Conservation (phyloP, 768 basidiomycete genomes). For the Russula sp. region DNA sequence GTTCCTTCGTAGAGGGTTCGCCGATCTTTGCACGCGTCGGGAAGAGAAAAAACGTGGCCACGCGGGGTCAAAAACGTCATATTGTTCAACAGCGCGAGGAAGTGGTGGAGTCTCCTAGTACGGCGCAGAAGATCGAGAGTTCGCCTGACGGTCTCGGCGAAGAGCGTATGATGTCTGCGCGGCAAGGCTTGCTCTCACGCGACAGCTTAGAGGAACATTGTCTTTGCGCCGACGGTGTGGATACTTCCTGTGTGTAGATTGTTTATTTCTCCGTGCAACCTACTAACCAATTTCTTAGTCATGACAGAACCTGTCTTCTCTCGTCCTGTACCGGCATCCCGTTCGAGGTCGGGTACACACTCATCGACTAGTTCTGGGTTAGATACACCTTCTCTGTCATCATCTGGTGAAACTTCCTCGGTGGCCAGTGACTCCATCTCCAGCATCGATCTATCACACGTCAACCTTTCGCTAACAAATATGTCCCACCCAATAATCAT, state of each 20-base stretch:
- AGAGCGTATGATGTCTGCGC: constrained; percentile 65
- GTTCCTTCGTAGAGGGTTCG: constrained; percentile 63
- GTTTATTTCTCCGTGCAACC: constrained; percentile 32
- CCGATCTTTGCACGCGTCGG: constrained; percentile 60
- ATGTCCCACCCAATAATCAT: constrained; percentile 49
- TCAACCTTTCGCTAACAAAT: constrained; percentile 57
- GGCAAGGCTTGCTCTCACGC: constrained; percentile 57
- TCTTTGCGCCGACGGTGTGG: constrained; percentile 65
- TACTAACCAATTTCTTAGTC: constrained; percentile 33
- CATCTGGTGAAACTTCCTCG: constrained; percentile 59
- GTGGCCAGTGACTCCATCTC: constrained; percentile 72
- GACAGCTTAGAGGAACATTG: constrained; percentile 67
- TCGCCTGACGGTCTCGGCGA: constrained; percentile 62
- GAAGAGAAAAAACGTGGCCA: constrained; percentile 50
- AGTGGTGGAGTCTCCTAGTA: constrained; percentile 44
- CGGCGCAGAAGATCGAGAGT: constrained; percentile 53
- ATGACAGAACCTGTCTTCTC: constrained; percentile 56
- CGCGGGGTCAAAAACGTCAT: constrained; percentile 21
- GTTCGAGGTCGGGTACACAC: constrained; percentile 67
- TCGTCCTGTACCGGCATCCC: constrained; percentile 48
- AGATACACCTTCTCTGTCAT: constrained; percentile 69
- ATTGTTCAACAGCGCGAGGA: constrained; percentile 33
- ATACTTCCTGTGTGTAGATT: constrained; percentile 47
- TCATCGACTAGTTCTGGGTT: constrained; percentile 59
- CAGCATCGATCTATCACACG: constrained; percentile 59